Percentiles rank a stretch among this genome's conserved stretches.
Evolutionary conservation across 257 asterid species (phyloP).

Genomic region (Gentiana macrophylla): DNA sequence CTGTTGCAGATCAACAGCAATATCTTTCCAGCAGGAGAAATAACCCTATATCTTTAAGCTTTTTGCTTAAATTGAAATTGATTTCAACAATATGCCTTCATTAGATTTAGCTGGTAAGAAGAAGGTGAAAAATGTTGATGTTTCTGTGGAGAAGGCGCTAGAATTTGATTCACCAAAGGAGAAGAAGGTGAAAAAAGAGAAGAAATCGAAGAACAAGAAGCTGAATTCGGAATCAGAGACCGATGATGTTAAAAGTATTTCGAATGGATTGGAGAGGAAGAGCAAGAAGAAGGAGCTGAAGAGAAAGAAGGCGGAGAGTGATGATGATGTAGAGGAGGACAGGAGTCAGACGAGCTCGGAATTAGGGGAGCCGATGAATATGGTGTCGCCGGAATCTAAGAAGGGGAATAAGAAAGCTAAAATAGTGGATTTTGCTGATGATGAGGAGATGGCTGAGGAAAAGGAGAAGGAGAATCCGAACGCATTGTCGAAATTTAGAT

Average conservation of each 20-base stretch:
- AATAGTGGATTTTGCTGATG: constrained; percentile 19
- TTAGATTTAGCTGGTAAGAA: constrained; percentile 32
- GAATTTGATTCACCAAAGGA: constrained; percentile 30
- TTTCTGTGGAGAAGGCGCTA: constrained; percentile 11
- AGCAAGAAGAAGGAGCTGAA: constrained; percentile 58
- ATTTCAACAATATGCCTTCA: constrained; percentile 39
- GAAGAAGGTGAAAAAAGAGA: constrained; percentile 49
- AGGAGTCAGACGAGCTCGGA: constrained; percentile 73
- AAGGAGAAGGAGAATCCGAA: constrained; percentile 32
- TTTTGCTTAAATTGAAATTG: neutral
- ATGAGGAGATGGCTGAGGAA: neutral
- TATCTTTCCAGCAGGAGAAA: constrained; percentile 27
- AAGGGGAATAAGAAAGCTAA: constrained; percentile 41
- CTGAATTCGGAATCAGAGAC: constrained; percentile 37
- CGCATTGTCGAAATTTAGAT: constrained; percentile 54
- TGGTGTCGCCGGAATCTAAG: constrained; percentile 9
- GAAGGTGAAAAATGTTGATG: constrained; percentile 19
- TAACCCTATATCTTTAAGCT: neutral
- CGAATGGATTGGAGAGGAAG: constrained; percentile 20
- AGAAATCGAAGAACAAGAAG: constrained; percentile 48
- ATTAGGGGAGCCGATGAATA: constrained; percentile 56
- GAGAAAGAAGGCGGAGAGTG: constrained; percentile 34
- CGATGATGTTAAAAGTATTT: constrained; percentile 11
- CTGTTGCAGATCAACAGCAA: constrained; percentile 23
- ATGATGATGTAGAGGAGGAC: constrained; percentile 33